A percentile compares a stretch with the other conserved stretches of the same genome.
These are phyloP conservation scores for Leccinum subtestaceum DNA, from an alignment of 768 basidiomycete genomes.

Conservation along the genomic window DNA sequence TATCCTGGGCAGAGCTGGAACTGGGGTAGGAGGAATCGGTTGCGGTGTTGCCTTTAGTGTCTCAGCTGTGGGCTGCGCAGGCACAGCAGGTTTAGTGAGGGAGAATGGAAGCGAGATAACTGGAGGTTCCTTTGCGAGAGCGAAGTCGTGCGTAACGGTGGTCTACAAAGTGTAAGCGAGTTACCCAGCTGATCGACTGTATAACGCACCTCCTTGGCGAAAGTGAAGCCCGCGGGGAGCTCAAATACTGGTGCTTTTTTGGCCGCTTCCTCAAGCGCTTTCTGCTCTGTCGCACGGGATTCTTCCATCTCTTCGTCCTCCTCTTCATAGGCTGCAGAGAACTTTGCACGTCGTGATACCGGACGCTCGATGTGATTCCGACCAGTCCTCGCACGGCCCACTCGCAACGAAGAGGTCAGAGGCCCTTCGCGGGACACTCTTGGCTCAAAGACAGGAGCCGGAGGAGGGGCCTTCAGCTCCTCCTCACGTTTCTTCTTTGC, in stretches of 20 bases:
- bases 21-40: slow-evolving; percentile 11
- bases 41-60: slow-evolving; percentile 14
- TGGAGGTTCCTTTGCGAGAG: slow-evolving; percentile 62
- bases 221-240: slow-evolving; percentile 62
- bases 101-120: slow-evolving; percentile 65
- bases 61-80: slow-evolving; percentile 8
- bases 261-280: slow-evolving; percentile 52
- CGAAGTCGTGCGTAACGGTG: slow-evolving; percentile 38
- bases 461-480: slow-evolving; percentile 15
- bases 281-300: slow-evolving; percentile 42
- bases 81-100: slow-evolving; percentile 38
- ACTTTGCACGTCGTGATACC: slow-evolving; percentile 47
- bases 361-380: slow-evolving; percentile 65
- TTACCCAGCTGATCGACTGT: not conserved
- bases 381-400: slow-evolving; percentile 56
- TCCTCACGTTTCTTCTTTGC: slow-evolving; percentile 17
- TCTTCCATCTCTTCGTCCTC: slow-evolving; percentile 44
- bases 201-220: slow-evolving; percentile 55
- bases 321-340: slow-evolving; percentile 63
- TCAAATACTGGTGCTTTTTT: slow-evolving; percentile 57
- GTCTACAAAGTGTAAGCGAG: slow-evolving; percentile 24
- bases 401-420: slow-evolving; percentile 54
- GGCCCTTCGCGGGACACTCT: slow-evolving; percentile 19
- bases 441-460: slow-evolving; percentile 21
- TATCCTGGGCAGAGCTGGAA: slow-evolving; percentile 21